Evolutionary conservation across 208 protist genomes (phyloP), one percentile per base, ranked within the genome.

Genomic region (Leishmania tropica): DNA sequence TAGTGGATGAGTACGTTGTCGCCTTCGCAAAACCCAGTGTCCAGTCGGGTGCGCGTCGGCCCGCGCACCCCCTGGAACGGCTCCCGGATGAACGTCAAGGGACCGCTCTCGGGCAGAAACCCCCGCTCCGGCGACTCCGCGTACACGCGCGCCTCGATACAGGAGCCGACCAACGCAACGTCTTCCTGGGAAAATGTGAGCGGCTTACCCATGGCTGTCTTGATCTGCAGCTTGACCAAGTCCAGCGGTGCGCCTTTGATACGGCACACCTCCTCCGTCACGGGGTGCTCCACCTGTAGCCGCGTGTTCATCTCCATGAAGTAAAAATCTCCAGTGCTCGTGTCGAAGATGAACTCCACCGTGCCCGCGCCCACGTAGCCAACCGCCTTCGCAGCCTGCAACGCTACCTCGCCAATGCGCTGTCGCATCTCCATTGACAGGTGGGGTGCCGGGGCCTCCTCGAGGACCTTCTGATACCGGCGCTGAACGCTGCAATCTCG

Each of bases 251-350:
- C 84, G 68, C 65, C 87, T 78, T 75, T 87, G 56, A 96, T 75
- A 58, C 92, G 90, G 58, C 85, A 92, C n/a, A 98, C 86, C 89
- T 98, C 90, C 89, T 99, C 99, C 45, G 98, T 99, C 48, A 99
- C 95, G 28, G 98, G 97, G 87, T 99, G 94, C 83, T 98, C 96
- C 48, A 97, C 96, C 90, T 99, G 99, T 42, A 99, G 90, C 56
- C 99, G 91, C n/a, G 99, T 99, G 86, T 99, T 99, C 98, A 99
- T 99, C 86, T 99, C 99, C 88, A 99, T 96, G 77, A 99, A 99
- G 91, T 97, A 99, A 91, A 99, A 99, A 6, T 95, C 86, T 0
- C 45, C 83, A 0, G 42, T 87, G 45, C 92, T 72, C 19, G 90
- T 83, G 79, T 99, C 98, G 3, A 99, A 88, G 62, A 99, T 96